phyloP scores from a whole-genome alignment of 1,284 basidiomycete genomes.

The Sphagnurus paluster region DNA sequence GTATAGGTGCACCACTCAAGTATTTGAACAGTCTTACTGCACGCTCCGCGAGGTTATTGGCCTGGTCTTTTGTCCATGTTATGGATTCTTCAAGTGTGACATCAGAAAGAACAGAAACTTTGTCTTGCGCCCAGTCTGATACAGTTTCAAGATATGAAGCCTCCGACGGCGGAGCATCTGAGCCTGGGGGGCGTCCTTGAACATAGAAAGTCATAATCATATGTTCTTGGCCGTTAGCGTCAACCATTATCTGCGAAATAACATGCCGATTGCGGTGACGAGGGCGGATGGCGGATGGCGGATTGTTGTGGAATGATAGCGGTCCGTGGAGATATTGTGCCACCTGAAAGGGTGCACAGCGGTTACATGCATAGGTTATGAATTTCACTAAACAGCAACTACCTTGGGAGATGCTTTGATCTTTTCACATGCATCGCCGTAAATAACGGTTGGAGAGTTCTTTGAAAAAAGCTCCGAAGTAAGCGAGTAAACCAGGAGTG shows the following conservation, averaged over 20 bases:
- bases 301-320: constrained; percentile 75
- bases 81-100: constrained; percentile 56
- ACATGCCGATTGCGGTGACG: constrained; percentile 80
- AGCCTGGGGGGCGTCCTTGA: constrained; percentile 49
- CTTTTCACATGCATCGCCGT: constrained; percentile 82
- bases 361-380: not conserved
- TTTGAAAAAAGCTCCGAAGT: constrained; percentile 89
- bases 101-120: constrained; percentile 41
- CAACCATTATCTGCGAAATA: constrained; percentile 69
- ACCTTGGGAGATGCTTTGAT: constrained; percentile 78
- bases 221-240: constrained; percentile 72
- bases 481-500: constrained; percentile 81
- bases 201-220: constrained; percentile 81
- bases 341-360: constrained; percentile 44
- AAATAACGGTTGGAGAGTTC: constrained; percentile 91
- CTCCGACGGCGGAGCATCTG: constrained; percentile 31
- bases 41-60: constrained; percentile 41
- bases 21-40: constrained; percentile 64
- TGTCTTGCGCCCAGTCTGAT: constrained; percentile 43
- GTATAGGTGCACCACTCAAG: constrained; percentile 58
- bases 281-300: constrained; percentile 67
- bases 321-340: constrained; percentile 64
- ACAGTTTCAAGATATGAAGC: constrained; percentile 42
- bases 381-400: constrained; percentile 6
- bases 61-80: constrained; percentile 43